These are phyloP conservation scores for Podospora pseudoanserina DNA, from an alignment of 495 filamentous ascomycete genomes.

Conservation along the genomic window DNA sequence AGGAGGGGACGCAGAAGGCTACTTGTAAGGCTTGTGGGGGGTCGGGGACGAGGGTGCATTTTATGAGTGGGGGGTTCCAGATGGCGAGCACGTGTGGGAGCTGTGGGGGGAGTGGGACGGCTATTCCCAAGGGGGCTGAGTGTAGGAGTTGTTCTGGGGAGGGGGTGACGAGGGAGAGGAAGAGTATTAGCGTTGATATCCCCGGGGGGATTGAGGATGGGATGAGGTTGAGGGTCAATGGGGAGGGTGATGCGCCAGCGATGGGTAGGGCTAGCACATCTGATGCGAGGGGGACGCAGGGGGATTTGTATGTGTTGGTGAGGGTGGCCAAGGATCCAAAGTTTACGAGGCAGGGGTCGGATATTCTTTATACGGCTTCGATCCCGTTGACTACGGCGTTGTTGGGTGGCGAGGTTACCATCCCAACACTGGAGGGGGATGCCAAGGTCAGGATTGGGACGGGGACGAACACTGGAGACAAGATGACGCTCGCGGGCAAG, in stretches of 20 bases:
- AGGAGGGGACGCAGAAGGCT: constrained; percentile 66
- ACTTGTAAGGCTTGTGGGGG: constrained; percentile 79
- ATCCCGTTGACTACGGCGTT: constrained; percentile 91
- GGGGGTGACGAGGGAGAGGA: constrained; percentile 72
- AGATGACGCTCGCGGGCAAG: constrained; percentile 77
- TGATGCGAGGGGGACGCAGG: constrained; percentile 57
- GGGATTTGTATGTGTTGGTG: constrained; percentile 86
- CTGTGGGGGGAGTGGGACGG: constrained; percentile 72
- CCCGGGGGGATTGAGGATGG: constrained; percentile 93
- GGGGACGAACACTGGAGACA: constrained; percentile 89
- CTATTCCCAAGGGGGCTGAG: constrained; percentile 70
- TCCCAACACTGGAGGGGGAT: constrained; percentile 87
- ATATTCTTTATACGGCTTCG: constrained; percentile 86
- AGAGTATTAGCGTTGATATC: constrained; percentile 81
- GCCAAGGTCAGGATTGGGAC: constrained; percentile 84
- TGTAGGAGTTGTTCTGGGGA: constrained; percentile 74
- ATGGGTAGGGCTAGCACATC: constrained; percentile 60
- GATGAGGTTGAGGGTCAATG: constrained; percentile 76
- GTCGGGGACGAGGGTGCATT: constrained; percentile 79
- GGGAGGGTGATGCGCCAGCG: constrained; percentile 81
- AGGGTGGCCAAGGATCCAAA: constrained; percentile 78
- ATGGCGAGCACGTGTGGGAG: constrained; percentile 82
- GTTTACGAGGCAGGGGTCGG: constrained; percentile 78
- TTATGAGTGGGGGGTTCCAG: constrained; percentile 90
- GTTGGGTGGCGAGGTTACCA: constrained; percentile 80